Base-by-base conservation (phyloP, 2,329 filamentous ascomycete genomes). In the Sarocladium brachiariae region DNA sequence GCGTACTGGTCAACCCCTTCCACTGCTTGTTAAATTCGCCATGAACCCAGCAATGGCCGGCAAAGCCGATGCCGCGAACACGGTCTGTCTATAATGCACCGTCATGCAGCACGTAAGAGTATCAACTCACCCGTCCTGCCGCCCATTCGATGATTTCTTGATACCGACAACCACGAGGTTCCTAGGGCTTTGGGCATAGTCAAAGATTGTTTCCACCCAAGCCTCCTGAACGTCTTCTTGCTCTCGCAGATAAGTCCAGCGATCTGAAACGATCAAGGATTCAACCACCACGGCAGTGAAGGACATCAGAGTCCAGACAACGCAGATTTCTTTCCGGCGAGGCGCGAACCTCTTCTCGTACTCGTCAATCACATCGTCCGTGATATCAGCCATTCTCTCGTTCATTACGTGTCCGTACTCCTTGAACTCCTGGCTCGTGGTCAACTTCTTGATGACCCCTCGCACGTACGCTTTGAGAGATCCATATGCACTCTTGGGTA, bases 171-270 rank as follows among this genome's bases (percentile, higher is more conserved):
- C 87, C 2, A 95, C 92, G 61, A 97, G 67, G 67, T 99, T 97
- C 55, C 93, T 76, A 45, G 93, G 93, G 64, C 90, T 96, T 63
- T 86, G 70, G 33, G 70, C 72, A 66, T 95, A 96, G 57, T 95
- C 89, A 70, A 97, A 97, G 4, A 96, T 90, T 1, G 87, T 77
- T 71, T 97, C 89, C 4, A 96, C 91, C 93, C 93, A 99, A 53
- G 84, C 86, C 56, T 78, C 71, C 39, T 90, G 83, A 6, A 84
- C 70, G 37, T 85, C 78, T 47, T 70, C 61, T 58, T 95, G 87
- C 70, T 99, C 92, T 52, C 74, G 78, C 57, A 99, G 71, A 70
- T 85, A 99, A 54, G 87, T 71, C 87, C 89, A 99, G 41, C 93
- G 78, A 72, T 99, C 93, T 41, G 86, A 81, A 49, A 95, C 89